Conservation (phyloP, 148 eudicot genomes). For the Vaccinium macrocarpon region DNA sequence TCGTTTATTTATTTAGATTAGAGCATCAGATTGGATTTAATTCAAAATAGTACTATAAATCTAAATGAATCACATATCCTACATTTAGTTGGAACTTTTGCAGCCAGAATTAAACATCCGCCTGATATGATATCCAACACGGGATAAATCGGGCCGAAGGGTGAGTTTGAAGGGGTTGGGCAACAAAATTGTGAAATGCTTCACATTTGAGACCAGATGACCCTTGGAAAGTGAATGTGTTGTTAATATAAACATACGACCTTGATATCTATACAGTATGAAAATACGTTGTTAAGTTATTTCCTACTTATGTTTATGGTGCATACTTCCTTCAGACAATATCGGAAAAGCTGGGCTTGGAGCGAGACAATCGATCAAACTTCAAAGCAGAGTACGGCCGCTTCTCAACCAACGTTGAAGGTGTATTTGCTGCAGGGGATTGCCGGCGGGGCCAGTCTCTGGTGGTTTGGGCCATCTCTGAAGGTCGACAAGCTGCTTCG, state of each 20-base stretch:
- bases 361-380: conserved; percentile 83
- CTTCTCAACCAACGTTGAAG: conserved; percentile 71
- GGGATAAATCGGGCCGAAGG: background rate
- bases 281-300: conserved; percentile 29
- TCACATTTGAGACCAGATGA: background rate
- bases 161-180: background rate
- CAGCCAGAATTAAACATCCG: background rate
- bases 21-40: background rate
- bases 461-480: conserved; percentile 94
- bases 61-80: background rate
- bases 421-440: conserved; percentile 95
- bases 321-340: conserved; percentile 38
- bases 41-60: background rate
- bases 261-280: background rate
- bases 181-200: background rate
- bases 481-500: conserved; percentile 92
- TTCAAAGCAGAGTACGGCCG: conserved; percentile 47
- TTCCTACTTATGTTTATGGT: background rate
- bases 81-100: background rate
- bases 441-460: conserved; percentile 95
- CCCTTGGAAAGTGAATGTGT: background rate
- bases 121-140: background rate
- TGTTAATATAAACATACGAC: background rate
- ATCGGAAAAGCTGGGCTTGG: conserved; percentile 82
- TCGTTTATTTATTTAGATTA: background rate